Evolutionary conservation across 305 asterid genomes (phyloP).

Genomic region (Solanum aculeatissimum): DNA sequence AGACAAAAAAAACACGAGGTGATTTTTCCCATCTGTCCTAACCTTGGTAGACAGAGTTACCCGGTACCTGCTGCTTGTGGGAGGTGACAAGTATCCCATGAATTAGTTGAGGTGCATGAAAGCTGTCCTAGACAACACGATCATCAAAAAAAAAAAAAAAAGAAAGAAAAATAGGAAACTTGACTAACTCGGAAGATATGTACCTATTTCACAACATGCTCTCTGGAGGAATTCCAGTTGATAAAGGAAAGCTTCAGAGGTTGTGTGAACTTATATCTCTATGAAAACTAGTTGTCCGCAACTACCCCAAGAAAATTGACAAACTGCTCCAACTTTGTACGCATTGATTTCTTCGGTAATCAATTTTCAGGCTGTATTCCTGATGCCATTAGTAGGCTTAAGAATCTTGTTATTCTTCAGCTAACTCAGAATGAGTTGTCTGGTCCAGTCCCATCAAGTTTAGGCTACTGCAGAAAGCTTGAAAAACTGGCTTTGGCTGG

Average conservation of each 20-base stretch:
- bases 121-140: too few species aligned
- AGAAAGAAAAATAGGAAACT: constrained; percentile 32
- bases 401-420: constrained; percentile 19
- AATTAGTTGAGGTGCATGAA: too few species aligned
- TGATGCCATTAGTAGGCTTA: background rate
- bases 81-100: too few species aligned
- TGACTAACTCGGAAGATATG: constrained; percentile 38
- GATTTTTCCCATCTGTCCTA: too few species aligned
- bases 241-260: constrained; percentile 55
- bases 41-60: too few species aligned
- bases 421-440: constrained; percentile 65
- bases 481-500: constrained; percentile 55
- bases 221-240: constrained; percentile 49
- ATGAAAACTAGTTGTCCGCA: constrained; percentile 72
- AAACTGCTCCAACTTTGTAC: constrained; percentile 47
- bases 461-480: constrained; percentile 74
- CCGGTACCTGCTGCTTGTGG: too few species aligned
- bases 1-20: too few species aligned
- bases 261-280: constrained; percentile 48
- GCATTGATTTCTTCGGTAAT: constrained; percentile 65
- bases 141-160: too few species aligned
- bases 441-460: constrained; percentile 57
- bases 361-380: constrained; percentile 33
- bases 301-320: constrained; percentile 56
- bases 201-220: constrained; percentile 57